Percentiles rank a stretch among this genome's conserved stretches.
Evolutionary conservation across 1,284 basidiomycete genomes (phyloP).

Genomic region (Bjerkandera adusta): DNA sequence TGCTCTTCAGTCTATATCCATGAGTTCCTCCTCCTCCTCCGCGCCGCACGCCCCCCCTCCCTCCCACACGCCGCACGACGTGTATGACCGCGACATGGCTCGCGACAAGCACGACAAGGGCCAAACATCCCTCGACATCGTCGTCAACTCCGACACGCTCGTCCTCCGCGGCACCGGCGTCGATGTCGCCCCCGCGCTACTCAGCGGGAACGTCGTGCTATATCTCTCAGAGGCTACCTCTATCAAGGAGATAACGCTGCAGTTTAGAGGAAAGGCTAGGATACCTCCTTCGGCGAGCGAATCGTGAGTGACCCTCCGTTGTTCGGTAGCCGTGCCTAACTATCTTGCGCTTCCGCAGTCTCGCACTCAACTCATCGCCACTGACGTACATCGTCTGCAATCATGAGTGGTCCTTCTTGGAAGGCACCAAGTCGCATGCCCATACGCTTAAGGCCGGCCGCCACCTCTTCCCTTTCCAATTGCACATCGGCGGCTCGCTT

Average conservation of each 20-base stretch:
- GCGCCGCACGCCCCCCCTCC: conserved; percentile 34
- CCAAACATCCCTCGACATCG: conserved; percentile 64
- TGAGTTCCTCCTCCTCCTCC: conserved; percentile 30
- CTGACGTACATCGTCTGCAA: conserved; percentile 70
- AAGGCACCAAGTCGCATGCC: conserved; percentile 71
- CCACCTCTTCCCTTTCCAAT: conserved; percentile 86
- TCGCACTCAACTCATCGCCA: conserved; percentile 43
- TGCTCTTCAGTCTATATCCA: conserved; percentile 24
- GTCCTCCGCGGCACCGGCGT: conserved; percentile 77
- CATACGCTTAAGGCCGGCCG: conserved; percentile 90
- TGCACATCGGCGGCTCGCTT: conserved; percentile 77
- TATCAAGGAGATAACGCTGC: conserved; percentile 83
- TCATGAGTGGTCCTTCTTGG: conserved; percentile 89
- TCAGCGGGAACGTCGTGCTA: conserved; percentile 77
- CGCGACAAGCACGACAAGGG: conserved; percentile 40
- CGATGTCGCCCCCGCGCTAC: conserved; percentile 77
- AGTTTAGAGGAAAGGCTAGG: conserved; percentile 80
- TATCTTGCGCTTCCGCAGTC: conserved; percentile 22
- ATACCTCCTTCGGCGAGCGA: conserved; percentile 64
- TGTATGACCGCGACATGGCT: conserved; percentile 37
- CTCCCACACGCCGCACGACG: conserved; percentile 26
- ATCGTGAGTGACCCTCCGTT: conserved; percentile 48
- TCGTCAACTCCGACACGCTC: conserved; percentile 69
- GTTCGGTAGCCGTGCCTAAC: conserved; percentile 2
- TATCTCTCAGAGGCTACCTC: conserved; percentile 79